A percentile compares a stretch with the other conserved stretches of the same genome.
Conservation (phyloP, 495 filamentous ascomycete species). For the Neurospora discreta region DNA sequence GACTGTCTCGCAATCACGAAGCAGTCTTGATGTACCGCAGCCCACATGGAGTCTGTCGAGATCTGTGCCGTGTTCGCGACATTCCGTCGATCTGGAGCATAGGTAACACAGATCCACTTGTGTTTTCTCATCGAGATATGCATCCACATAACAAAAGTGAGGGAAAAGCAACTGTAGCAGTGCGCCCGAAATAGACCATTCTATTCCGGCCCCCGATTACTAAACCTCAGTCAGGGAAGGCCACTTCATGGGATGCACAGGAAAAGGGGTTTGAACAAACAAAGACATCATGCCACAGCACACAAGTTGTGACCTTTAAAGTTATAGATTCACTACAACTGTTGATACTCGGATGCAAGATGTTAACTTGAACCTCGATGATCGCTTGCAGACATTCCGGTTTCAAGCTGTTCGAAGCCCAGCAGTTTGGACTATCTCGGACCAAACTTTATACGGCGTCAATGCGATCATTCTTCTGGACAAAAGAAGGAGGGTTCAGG, state of each 20-base stretch:
- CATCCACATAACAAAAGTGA: background rate
- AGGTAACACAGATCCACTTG: background rate
- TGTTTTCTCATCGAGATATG: background rate
- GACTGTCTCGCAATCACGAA: background rate
- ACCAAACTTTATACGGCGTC: too few relatives aligned
- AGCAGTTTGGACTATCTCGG: too few relatives aligned
- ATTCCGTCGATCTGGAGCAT: background rate
- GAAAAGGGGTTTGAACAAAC: background rate
- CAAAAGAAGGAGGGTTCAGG: too few relatives aligned
- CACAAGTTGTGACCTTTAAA: too few relatives aligned
- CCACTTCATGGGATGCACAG: background rate
- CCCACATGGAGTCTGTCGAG: background rate
- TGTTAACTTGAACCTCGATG: too few relatives aligned
- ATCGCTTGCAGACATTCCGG: too few relatives aligned
- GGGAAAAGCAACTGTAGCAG: background rate
- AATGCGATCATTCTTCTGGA: too few relatives aligned
- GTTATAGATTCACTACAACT: too few relatives aligned
- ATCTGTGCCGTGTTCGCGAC: background rate
- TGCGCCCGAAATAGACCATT: background rate
- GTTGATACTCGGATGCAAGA: too few relatives aligned
- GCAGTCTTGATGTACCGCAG: background rate
- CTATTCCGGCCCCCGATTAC: background rate
- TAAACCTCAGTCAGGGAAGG: background rate
- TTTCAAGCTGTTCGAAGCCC: too few relatives aligned
- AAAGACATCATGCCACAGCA: background rate